phyloP scores from a whole-genome alignment of 495 filamentous ascomycete species.

The Hypomontagnella monticulosa region DNA sequence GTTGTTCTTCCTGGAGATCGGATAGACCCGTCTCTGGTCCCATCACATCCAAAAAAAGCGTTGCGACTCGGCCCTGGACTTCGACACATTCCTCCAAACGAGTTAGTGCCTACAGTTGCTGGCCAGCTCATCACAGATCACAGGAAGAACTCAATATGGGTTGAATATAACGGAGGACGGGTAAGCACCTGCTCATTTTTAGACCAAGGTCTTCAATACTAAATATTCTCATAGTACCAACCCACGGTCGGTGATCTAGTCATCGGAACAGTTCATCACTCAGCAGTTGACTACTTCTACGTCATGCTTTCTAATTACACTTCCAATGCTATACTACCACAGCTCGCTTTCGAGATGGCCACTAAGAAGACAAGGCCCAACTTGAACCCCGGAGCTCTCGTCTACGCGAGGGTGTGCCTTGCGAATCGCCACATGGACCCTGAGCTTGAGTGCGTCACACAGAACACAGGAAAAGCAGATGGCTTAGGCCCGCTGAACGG shows the following conservation, averaged over 20 bases:
- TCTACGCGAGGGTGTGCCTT: slow-evolving; percentile 83
- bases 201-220: background rate
- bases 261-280: slow-evolving; percentile 83
- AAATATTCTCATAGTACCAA: slow-evolving; percentile 70
- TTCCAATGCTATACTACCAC: slow-evolving; percentile 77
- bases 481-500: slow-evolving; percentile 86
- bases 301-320: slow-evolving; percentile 68
- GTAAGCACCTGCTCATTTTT: slow-evolving; percentile 50
- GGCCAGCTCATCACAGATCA: slow-evolving; percentile 79
- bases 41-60: slow-evolving; percentile 69
- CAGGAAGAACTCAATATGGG: slow-evolving; percentile 81
- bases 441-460: slow-evolving; percentile 88
- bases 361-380: slow-evolving; percentile 91
- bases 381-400: slow-evolving; percentile 74
- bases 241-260: slow-evolving; percentile 81
- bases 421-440: slow-evolving; percentile 84
- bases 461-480: slow-evolving; percentile 86
- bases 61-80: slow-evolving; percentile 89
- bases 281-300: slow-evolving; percentile 77
- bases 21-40: slow-evolving; percentile 70
- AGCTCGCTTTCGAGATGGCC: slow-evolving; percentile 89
- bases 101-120: slow-evolving; percentile 78
- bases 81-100: slow-evolving; percentile 73
- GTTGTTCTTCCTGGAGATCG: slow-evolving; percentile 83
- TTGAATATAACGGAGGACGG: slow-evolving; percentile 73